Evolutionary conservation across 1,284 basidiomycete species (phyloP).

Genomic region (Psilocybe mexicana): DNA sequence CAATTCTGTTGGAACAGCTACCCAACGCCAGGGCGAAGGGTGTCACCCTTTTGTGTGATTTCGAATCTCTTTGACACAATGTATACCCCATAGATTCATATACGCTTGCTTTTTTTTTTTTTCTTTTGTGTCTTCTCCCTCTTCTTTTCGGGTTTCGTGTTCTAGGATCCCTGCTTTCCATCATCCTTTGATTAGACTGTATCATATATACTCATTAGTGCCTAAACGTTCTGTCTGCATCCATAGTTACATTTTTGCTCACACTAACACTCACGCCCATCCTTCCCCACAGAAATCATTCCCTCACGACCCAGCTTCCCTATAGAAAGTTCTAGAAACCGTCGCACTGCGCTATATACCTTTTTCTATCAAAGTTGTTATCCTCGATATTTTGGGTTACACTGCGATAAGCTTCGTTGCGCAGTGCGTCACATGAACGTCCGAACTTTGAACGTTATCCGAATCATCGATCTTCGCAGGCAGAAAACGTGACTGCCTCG

Average conservation of each 20-base stretch:
- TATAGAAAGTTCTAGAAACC: background rate
- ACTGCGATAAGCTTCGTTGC: too few species aligned
- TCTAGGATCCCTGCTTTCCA: too few species aligned
- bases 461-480: background rate
- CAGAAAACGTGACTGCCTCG: background rate
- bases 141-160: too few species aligned
- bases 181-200: too few species aligned
- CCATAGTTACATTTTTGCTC: background rate
- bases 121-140: background rate
- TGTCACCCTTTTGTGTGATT: slow-evolving; percentile 11
- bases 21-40: slow-evolving; percentile 13
- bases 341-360: too few species aligned
- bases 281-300: background rate
- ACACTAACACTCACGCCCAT: background rate
- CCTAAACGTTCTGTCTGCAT: background rate
- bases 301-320: background rate
- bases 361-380: too few species aligned
- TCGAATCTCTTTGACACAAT: background rate
- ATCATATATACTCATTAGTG: background rate
- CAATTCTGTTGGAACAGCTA: slow-evolving; percentile 18
- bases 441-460: too few species aligned
- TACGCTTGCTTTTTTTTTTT: background rate
- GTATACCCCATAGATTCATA: background rate
- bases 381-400: too few species aligned
- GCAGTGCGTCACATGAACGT: too few species aligned